phyloP scores from a whole-genome alignment of 1,284 basidiomycete species.

The Rhodotorula sp. region DNA sequence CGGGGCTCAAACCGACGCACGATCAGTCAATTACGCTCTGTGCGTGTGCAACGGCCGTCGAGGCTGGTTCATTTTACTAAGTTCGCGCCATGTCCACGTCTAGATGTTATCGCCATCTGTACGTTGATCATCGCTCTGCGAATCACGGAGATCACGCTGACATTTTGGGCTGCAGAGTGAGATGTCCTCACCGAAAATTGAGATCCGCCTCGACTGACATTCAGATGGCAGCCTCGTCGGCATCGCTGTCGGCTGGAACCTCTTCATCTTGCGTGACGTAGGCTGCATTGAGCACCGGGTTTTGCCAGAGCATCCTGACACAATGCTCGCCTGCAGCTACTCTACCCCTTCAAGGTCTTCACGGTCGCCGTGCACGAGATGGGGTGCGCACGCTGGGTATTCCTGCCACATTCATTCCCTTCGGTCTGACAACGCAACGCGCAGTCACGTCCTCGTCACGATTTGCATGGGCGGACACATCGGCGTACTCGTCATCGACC shows the following conservation, averaged over 20 bases:
- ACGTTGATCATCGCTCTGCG: neutral
- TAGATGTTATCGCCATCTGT: slow-evolving; percentile 42
- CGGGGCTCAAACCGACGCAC: slow-evolving; percentile 33
- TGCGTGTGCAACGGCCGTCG: slow-evolving; percentile 1
- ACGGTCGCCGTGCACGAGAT: slow-evolving; percentile 45
- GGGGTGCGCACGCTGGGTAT: slow-evolving; percentile 9
- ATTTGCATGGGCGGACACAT: slow-evolving; percentile 26
- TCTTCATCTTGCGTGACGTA: slow-evolving; percentile 40
- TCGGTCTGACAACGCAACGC: neutral
- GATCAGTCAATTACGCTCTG: slow-evolving; percentile 39
- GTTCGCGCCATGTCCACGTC: neutral
- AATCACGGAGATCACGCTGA: too few relatives aligned
- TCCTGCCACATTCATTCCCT: neutral
- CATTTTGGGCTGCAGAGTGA: neutral
- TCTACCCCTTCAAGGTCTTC: slow-evolving; percentile 45
- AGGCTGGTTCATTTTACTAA: neutral
- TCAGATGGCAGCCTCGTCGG: slow-evolving; percentile 33
- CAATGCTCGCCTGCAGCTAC: neutral
- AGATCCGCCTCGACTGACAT: neutral
- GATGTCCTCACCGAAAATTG: neutral
- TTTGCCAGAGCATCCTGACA: neutral
- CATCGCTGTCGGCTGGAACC: slow-evolving; percentile 46
- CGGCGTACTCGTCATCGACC: slow-evolving; percentile 27
- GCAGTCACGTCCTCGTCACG: slow-evolving; percentile 28
- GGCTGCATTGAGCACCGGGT: neutral